Evolutionary conservation across 2,329 filamentous ascomycete genomes (phyloP).

Genomic region (Cladosporium sp.): DNA sequence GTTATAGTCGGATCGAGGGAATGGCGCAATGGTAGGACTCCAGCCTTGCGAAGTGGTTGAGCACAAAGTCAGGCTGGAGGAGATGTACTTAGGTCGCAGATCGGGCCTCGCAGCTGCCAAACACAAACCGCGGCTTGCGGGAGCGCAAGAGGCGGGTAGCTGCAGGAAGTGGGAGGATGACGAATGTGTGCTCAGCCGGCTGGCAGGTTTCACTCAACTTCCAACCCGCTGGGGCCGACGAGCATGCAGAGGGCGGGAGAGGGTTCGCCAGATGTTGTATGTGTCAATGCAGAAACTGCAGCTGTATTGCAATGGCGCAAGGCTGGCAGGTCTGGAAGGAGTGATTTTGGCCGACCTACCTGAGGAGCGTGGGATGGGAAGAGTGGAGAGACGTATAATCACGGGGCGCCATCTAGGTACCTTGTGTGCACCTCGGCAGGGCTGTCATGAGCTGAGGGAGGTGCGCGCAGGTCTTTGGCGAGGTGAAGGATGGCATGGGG

Average conservation of each 20-base stretch:
- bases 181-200: not conserved
- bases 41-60: no score
- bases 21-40: no score
- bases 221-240: not conserved
- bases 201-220: not conserved
- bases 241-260: not conserved
- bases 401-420: no score
- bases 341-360: no score
- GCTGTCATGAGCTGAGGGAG: not conserved
- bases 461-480: not conserved
- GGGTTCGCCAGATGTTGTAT: not conserved
- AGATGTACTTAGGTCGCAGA: not conserved
- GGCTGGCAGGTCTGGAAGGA: not conserved
- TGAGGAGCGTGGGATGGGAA: no score
- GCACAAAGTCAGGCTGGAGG: no score
- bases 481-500: not conserved
- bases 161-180: conserved; percentile 5
- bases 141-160: conserved; percentile 2
- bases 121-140: not conserved
- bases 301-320: not conserved
- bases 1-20: no score
- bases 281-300: not conserved
- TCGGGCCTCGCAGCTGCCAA: not conserved
- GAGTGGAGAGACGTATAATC: no score
- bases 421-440: no score